These are phyloP conservation scores for Phytophthora tubulina DNA, from an alignment of 352 stramenopile genomes.

Conservation along the genomic window DNA sequence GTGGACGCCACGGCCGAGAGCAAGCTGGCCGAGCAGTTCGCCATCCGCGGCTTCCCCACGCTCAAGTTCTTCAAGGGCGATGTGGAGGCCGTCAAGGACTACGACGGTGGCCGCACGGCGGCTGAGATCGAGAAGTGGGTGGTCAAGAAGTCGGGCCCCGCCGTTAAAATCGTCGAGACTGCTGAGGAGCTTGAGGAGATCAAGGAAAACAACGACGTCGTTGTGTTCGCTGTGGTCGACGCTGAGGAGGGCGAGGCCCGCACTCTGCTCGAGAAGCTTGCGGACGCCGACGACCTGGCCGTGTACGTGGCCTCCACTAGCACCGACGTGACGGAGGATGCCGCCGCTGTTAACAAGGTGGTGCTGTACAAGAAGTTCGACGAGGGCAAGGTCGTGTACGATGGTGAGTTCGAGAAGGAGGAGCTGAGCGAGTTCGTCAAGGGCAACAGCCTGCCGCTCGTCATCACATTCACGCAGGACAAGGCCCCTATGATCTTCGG, in stretches of 20 bases:
- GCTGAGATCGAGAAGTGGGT: slow-evolving; percentile 92
- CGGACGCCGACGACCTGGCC: slow-evolving; percentile 73
- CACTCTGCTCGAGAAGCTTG: slow-evolving; percentile 79
- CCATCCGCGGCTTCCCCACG: slow-evolving; percentile 90
- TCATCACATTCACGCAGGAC: slow-evolving; percentile 92
- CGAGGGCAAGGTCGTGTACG: slow-evolving; percentile 82
- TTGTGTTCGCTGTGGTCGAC: slow-evolving; percentile 88
- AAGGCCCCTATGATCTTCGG: slow-evolving; percentile 93
- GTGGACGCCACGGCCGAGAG: slow-evolving; percentile 89
- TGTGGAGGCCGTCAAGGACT: slow-evolving; percentile 85
- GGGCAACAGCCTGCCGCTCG: slow-evolving; percentile 87
- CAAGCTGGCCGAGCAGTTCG: slow-evolving; percentile 85
- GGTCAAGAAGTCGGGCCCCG: slow-evolving; percentile 92
- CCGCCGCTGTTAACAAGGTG: slow-evolving; percentile 62
- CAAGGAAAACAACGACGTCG: slow-evolving; percentile 86
- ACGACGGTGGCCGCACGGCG: slow-evolving; percentile 85
- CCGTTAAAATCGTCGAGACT: slow-evolving; percentile 82
- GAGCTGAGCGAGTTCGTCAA: slow-evolving; percentile 76
- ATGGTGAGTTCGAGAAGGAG: slow-evolving; percentile 78
- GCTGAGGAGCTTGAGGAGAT: slow-evolving; percentile 79
- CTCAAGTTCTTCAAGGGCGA: slow-evolving; percentile 95
- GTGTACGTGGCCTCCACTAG: slow-evolving; percentile 84
- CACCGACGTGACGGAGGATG: slow-evolving; percentile 68
- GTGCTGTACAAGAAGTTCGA: slow-evolving; percentile 92
- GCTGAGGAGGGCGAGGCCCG: slow-evolving; percentile 78